A percentile compares a stretch with the other conserved stretches of the same genome.
Conservation (phyloP, 352 stramenopile genomes). For the Phytophthora sansomeana region DNA sequence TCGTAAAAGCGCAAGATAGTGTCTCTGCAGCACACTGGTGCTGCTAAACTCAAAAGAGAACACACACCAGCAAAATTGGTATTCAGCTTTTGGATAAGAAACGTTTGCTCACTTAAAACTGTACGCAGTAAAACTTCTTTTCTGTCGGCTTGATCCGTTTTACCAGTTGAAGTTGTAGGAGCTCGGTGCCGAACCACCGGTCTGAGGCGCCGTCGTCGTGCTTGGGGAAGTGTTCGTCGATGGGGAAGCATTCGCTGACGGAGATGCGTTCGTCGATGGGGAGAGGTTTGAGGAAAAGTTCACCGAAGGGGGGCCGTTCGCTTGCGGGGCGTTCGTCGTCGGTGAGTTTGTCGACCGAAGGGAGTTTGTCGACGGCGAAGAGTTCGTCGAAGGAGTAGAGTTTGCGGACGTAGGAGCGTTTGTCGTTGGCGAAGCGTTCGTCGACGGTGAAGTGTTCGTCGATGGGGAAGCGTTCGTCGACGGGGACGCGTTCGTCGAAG, state of each 20-base stretch:
- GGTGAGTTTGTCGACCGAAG: too few relatives aligned
- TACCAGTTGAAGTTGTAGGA: neutral
- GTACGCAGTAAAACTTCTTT: neutral
- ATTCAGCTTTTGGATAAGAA: too few relatives aligned
- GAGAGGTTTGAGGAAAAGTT: too few relatives aligned
- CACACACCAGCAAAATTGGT: too few relatives aligned
- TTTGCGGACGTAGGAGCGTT: neutral
- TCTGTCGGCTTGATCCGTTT: neutral
- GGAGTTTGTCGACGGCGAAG: neutral
- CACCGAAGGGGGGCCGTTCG: neutral
- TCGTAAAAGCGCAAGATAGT: too few relatives aligned
- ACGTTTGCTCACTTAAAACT: too few relatives aligned
- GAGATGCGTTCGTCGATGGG: neutral
- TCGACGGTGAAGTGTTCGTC: neutral
- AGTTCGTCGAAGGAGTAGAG: neutral
- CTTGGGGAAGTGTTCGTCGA: neutral
- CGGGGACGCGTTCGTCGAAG: too few relatives aligned
- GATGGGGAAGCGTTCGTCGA: neutral
- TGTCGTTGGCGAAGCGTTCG: neutral
- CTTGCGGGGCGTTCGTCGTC: neutral
- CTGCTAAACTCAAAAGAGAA: too few relatives aligned
- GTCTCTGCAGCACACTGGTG: too few relatives aligned
- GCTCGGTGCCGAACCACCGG: neutral
- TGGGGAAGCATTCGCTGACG: too few relatives aligned
- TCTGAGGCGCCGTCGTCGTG: constrained; percentile 2